Evolutionary conservation across 1,284 basidiomycete species (phyloP), one percentile per base, ranked within the genome.

Genomic region (Sporisorium graminicola): DNA sequence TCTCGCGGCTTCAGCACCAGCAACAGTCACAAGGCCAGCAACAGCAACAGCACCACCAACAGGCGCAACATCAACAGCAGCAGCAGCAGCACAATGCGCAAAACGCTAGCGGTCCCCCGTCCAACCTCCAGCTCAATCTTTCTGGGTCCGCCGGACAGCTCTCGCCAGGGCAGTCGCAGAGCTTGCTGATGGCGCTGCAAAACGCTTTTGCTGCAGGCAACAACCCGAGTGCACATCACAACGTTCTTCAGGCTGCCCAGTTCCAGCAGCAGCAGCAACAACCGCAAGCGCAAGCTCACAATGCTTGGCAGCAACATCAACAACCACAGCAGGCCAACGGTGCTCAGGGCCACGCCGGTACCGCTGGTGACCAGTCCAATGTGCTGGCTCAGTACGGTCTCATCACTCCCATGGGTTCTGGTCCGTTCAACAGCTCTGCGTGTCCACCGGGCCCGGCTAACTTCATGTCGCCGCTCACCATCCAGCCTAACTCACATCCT

Each of bases 351-450:
- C 60, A 63, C 35, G 22, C 51, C 6, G 52, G 50, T 29, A 35
- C 35, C 5, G 16, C 16, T 5, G 67, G 43, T n/a, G 67, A 70
- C 27, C 59, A 64, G 47, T 49, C 74, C 46, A 64, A 51, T 27
- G 73, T 70, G 16, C 40, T 82, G 42, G 74, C 73, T 0, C 80
- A 82, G 62, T 82, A 80, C 65, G 81, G 81, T 22, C 70, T 82
- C 27, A 75, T 81, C 55, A 82, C 81, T 13, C 81, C 81, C 26
- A 53, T 78, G 27, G 68, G 67, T 12, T 82, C 81, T 2, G 76
- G 80, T 22, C 70, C 72, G 2, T 80, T 82, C 65, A 73, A 68
- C 60, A 72, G 67, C 47, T 52, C 59, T 3, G 69, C 65, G 3
- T 71, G 67, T 49, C 70, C 70, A 5, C 69, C 69, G 20, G 61